These are phyloP conservation scores for Sphagnum tenellum DNA, from an alignment of 225 moss, liverwort and hornwort genomes.

Conservation along the genomic window DNA sequence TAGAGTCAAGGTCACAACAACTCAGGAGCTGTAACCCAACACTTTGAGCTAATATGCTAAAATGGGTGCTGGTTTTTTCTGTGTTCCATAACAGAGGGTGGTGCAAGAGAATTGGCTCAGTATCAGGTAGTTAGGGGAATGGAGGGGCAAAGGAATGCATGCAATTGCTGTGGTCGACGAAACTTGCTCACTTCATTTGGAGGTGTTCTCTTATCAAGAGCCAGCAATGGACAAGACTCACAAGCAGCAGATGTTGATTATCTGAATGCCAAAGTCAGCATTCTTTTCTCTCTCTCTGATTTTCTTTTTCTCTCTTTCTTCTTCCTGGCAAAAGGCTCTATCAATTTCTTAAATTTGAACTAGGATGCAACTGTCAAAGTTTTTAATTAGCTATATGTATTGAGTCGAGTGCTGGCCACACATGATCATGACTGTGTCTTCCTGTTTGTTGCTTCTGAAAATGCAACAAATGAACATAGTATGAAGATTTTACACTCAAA, in stretches of 20 bases:
- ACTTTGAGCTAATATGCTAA: too few species aligned
- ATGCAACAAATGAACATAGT: too few species aligned
- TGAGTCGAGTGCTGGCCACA: background rate
- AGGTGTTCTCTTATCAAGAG: conserved; percentile 14
- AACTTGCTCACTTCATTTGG: conserved; percentile 27
- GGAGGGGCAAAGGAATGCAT: background rate
- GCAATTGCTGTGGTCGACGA: conserved; percentile 37
- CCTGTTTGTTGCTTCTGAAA: background rate
- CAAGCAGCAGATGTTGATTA: conserved; percentile 10
- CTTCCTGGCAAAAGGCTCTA: background rate
- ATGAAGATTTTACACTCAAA: too few species aligned
- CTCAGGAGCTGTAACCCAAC: too few species aligned
- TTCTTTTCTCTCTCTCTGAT: background rate
- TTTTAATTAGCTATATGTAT: background rate
- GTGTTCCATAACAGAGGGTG: too few species aligned
- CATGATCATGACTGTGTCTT: background rate
- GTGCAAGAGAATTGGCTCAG: too few species aligned
- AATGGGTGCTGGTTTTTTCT: too few species aligned
- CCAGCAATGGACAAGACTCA: background rate
- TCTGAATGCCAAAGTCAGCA: conserved; percentile 20
- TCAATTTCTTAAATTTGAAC: background rate
- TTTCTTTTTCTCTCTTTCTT: background rate
- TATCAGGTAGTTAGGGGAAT: too few species aligned
- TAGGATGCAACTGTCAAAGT: background rate
- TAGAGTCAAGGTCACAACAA: too few species aligned